These are phyloP conservation scores for Dryas octopetala DNA, from an alignment of 306 rosid species.

Conservation along the genomic window DNA sequence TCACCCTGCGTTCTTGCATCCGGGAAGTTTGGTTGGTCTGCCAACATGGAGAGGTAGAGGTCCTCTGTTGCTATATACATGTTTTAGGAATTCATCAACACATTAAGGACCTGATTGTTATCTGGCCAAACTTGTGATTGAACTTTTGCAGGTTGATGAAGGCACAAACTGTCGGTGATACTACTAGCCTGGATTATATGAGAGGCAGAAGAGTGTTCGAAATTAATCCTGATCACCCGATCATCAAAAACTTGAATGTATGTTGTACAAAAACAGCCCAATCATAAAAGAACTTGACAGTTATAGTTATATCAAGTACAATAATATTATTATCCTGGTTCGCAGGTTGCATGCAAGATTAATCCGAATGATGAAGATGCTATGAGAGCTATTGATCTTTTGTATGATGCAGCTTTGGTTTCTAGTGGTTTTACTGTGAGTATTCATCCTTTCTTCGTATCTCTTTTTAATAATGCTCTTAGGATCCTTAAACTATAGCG, in stretches of 20 bases:
- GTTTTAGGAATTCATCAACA: conserved; percentile 9
- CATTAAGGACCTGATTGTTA: conserved; percentile 6
- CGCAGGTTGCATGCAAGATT: conserved; percentile 73
- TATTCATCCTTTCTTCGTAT: conserved; percentile 8
- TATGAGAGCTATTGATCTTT: conserved; percentile 82
- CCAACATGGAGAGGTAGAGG: conserved; percentile 91
- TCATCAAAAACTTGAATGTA: conserved; percentile 85
- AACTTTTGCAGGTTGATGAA: conserved; percentile 74
- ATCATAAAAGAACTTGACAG: neutral
- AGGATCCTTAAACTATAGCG: neutral
- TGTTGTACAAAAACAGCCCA: conserved; percentile 12
- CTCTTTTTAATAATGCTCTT: neutral
- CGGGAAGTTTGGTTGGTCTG: conserved; percentile 99
- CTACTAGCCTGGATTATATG: conserved; percentile 87
- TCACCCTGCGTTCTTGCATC: conserved; percentile 95
- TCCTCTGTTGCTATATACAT: conserved; percentile 5
- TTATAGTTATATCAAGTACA: neutral
- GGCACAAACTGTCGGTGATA: conserved; percentile 86
- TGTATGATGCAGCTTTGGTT: conserved; percentile 93
- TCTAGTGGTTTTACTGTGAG: conserved; percentile 92
- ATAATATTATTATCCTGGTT: conserved; percentile 13
- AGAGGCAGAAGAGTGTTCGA: conserved; percentile 97
- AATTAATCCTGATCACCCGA: conserved; percentile 85
- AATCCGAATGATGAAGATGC: conserved; percentile 84
- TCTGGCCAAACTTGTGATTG: neutral